Percentiles rank a stretch among this genome's conserved stretches.
Evolutionary conservation across 176 grass and related monocot species (phyloP).

Genomic region (Musa schizocarpa): DNA sequence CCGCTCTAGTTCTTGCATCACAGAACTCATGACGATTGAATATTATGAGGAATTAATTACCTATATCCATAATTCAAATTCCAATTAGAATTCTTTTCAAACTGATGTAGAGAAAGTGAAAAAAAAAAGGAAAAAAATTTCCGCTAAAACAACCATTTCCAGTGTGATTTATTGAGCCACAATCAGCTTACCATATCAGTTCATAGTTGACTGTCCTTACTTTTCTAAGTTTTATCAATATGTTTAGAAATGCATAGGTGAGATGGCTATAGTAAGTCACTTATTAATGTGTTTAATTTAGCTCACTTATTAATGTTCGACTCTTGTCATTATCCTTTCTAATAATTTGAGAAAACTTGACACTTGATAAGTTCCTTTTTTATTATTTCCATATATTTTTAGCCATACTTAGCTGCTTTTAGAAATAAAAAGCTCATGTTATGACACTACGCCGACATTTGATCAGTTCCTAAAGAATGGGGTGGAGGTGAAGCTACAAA

Average conservation of each 20-base stretch:
- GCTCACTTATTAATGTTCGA: neutral
- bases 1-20: too few relatives aligned
- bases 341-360: neutral
- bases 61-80: neutral
- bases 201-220: neutral
- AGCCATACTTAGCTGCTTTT: too few relatives aligned
- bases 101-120: too few relatives aligned
- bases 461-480: constrained; percentile 43
- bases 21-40: neutral
- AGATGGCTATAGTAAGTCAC: neutral
- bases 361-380: too few relatives aligned
- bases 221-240: neutral
- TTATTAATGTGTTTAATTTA: neutral
- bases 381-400: too few relatives aligned
- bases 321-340: neutral
- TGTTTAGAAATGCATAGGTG: neutral
- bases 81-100: too few relatives aligned
- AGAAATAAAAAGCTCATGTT: neutral
- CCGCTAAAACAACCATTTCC: neutral
- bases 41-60: neutral
- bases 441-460: neutral
- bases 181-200: too few relatives aligned
- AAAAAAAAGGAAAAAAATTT: neutral
- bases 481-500: constrained; percentile 43
- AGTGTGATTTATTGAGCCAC: neutral